A percentile compares a stretch with the other conserved stretches of the same genome.
Evolutionary conservation across 2,329 filamentous ascomycete genomes (phyloP).

Genomic region (Pochonia chlamydosporia): DNA sequence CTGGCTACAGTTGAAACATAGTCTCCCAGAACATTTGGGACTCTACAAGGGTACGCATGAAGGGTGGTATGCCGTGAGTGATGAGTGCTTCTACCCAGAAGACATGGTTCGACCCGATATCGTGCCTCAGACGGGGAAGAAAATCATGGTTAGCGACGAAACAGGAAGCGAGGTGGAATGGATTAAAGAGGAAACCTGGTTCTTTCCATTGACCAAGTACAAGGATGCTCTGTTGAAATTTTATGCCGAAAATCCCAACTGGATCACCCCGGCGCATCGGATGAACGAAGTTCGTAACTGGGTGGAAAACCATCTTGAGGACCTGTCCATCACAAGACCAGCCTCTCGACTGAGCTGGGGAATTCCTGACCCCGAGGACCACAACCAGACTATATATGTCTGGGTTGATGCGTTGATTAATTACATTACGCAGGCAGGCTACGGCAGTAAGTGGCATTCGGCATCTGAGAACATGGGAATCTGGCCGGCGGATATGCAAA

Average conservation of each 20-base stretch:
- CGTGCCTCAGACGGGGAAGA: constrained; percentile 74
- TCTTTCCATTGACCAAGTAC: constrained; percentile 84
- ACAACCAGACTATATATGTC: constrained; percentile 88
- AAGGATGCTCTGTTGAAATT: constrained; percentile 72
- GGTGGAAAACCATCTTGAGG: constrained; percentile 72
- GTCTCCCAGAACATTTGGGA: constrained; percentile 54
- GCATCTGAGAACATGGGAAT: constrained; percentile 55
- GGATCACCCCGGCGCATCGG: constrained; percentile 65
- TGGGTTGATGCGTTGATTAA: constrained; percentile 97
- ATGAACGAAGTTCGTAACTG: constrained; percentile 75
- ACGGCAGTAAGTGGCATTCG: constrained; percentile 56
- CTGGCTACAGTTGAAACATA: constrained; percentile 67
- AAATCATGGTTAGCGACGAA: constrained; percentile 76
- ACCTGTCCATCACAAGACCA: constrained; percentile 85
- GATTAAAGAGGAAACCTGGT: constrained; percentile 89
- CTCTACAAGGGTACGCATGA: constrained; percentile 83
- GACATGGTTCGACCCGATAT: constrained; percentile 66
- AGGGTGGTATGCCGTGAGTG: constrained; percentile 95
- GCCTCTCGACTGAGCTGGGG: constrained; percentile 77
- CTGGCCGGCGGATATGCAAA: constrained; percentile 89
- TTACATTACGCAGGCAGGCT: constrained; percentile 84
- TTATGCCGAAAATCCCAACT: constrained; percentile 71
- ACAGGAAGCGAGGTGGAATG: constrained; percentile 92
- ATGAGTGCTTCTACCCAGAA: constrained; percentile 92
- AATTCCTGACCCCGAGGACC: constrained; percentile 78